Evolutionary conservation across 768 basidiomycete species (phyloP), one percentile per base, ranked within the genome.

Genomic region (Galerina marginata): DNA sequence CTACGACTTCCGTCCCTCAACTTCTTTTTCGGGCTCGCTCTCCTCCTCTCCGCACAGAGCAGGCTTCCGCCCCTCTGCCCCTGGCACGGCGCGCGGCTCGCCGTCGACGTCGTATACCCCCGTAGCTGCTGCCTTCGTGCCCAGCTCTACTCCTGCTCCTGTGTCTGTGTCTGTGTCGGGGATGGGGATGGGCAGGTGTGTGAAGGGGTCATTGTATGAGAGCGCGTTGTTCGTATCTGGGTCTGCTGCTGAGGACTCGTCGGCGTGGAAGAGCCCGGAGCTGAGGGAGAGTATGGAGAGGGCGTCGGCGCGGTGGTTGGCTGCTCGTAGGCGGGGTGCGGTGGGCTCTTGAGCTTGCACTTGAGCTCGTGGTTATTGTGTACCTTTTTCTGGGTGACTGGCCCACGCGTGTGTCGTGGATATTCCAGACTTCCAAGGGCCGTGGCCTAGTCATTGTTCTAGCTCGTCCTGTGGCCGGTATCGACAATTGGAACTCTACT

Each of bases 231-330:
- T 51, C 9, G 12, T 56, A 2, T 60, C 59, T 2, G 38, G 50
- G 14, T 57, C 42, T 7, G 49, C 47, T 23, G 45, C 37, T 54
- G 88, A 88, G 64, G 85, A 86, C 52, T 75, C 79, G 45, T 66
- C 65, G 36, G 62, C 76, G 9, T 89, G 85, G 82, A 77, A 84
- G 71, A 91, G 88, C 68, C 81, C 85, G 1, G 87, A 89, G 75
- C 68, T 93, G 40, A 80, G 83, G 57, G 87, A 89, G 74, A 83
- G 81, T 26, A 93, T 92, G 91, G 86, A 86, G 72, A 76, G 79
- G 6, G 91, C 91, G 9, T 76, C 91, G 33, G 83, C 81, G 42
- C 71, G 75, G 60, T 58, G 77, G 49, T 60, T 75, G 61, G 67
- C 67, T 42, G 58, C 50, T 33, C 56, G 56, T 46, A 26, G 38